These are phyloP conservation scores for Sarocladiaceae sp. DNA, from an alignment of 2,329 filamentous ascomycete genomes.

Conservation along the genomic window DNA sequence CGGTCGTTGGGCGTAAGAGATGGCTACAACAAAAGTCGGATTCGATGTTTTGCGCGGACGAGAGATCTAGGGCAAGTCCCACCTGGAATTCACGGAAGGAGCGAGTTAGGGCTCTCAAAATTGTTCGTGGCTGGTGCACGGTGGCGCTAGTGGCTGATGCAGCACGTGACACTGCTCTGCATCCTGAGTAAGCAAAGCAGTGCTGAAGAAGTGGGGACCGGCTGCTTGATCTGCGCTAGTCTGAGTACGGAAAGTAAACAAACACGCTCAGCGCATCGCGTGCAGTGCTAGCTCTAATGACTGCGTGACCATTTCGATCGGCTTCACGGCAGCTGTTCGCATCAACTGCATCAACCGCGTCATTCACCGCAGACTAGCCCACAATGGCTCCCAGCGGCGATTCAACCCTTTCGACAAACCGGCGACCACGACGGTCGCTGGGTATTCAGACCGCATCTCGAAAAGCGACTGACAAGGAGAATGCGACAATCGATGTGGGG, in stretches of 20 bases:
- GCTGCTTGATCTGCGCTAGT: conserved; percentile 8
- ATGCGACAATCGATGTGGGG: conserved; percentile 62
- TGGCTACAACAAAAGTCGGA: conserved; percentile 9
- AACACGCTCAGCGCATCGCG: conserved; percentile 20
- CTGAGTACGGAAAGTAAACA: conserved; percentile 29
- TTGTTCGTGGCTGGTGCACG: conserved; percentile 23
- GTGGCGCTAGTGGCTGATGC: conserved; percentile 5
- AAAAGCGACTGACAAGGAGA: conserved; percentile 65
- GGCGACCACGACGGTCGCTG: conserved; percentile 65
- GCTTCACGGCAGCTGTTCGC: conserved; percentile 9
- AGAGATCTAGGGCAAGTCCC: conserved; percentile 23
- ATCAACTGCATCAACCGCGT: conserved; percentile 13
- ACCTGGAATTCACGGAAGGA: conserved; percentile 3
- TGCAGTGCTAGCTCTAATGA: conserved; percentile 4
- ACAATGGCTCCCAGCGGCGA: conserved; percentile 26
- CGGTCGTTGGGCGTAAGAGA: conserved; percentile 7
- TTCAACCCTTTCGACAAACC: conserved; percentile 48
- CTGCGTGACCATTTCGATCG: conserved; percentile 19
- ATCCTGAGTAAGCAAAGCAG: no score
- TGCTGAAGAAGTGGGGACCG: neutral
- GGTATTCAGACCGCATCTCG: conserved; percentile 48
- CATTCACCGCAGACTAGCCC: neutral
- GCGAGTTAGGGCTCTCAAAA: conserved; percentile 37
- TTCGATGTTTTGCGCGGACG: conserved; percentile 7
- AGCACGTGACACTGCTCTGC: conserved; percentile 21